Base-by-base conservation (phyloP, 345 rosid genomes). In the Camelina sativa region DNA sequence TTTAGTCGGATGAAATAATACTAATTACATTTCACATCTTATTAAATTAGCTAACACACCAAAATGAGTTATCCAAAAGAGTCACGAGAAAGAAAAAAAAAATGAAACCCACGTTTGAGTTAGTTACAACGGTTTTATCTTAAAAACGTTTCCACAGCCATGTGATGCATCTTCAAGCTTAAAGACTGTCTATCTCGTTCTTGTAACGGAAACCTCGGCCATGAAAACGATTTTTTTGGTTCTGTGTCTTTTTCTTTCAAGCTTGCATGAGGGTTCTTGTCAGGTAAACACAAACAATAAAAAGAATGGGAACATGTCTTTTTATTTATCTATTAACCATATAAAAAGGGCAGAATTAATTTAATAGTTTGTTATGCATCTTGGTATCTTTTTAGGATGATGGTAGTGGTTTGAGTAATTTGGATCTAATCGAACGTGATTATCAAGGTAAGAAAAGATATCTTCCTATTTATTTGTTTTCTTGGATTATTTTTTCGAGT, bases 381-480 rank as follows among this genome's bases (percentile, higher is more conserved):
- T 59, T 34, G 30, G 20, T 59, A 11, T 43, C 1, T 52, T 20
- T 9, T n/a, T 62, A 62, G 75, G 80, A 69, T 70, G 80, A 76
- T 69, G 75, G 65, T 17, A 62, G 65, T 34, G 69, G 80, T 10
- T 17, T 76, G 53, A 70, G 53, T 55, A 13, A 22, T 55, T 56
- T 76, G 71, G 80, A 76, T 70, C 43, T 76, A 28, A 62, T 69
- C 4, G 75, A 76, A 11, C 80, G 75, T 76, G 80, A 76, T 12
- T 76, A 76, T 41, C 80, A 76, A 76, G 65, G 80, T 76, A 54
- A 61, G 4, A 32, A 0, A 46, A 34, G 2, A 23, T 23, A 1
- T 23, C 25, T 23, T 23, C 2, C 25, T 23, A 23, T 2, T 23
- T 23, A 23, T 23, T 23, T 72, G 54, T 0, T 67, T 59, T 28